phyloP scores from a whole-genome alignment of 2,329 filamentous ascomycete species.

The Phialemonium atrogriseum region DNA sequence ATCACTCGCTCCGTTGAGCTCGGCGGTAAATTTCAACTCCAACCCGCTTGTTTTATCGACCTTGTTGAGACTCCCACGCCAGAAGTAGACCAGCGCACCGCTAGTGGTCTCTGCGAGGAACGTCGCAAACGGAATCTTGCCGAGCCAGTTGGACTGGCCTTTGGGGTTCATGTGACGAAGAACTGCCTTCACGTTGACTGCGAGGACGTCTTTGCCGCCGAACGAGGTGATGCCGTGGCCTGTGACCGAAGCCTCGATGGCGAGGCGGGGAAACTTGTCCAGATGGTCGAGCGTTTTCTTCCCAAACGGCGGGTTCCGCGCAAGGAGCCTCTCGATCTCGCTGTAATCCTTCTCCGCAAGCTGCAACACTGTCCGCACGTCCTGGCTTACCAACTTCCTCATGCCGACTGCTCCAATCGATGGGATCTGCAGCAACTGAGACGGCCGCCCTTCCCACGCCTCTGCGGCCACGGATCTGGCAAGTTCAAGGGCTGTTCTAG shows the following conservation, averaged over 20 bases:
- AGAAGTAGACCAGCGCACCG: slow-evolving; percentile 63
- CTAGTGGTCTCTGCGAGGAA: slow-evolving; percentile 66
- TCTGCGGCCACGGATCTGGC: slow-evolving; percentile 67
- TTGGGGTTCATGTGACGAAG: slow-evolving; percentile 66
- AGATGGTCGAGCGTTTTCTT: slow-evolving; percentile 57
- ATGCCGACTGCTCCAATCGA: slow-evolving; percentile 69
- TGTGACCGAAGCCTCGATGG: slow-evolving; percentile 28
- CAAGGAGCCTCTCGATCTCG: slow-evolving; percentile 68
- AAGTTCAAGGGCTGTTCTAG: slow-evolving; percentile 65
- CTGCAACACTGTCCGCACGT: slow-evolving; percentile 63
- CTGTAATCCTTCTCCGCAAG: slow-evolving; percentile 59
- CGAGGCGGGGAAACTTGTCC: slow-evolving; percentile 58
- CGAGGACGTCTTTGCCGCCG: slow-evolving; percentile 34
- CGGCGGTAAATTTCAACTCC: slow-evolving; percentile 50
- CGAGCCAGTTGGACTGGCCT: slow-evolving; percentile 51
- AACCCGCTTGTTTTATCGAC: slow-evolving; percentile 50
- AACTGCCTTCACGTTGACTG: slow-evolving; percentile 55
- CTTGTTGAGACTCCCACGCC: slow-evolving; percentile 53
- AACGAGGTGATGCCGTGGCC: slow-evolving; percentile 18
- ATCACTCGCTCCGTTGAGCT: slow-evolving; percentile 45
- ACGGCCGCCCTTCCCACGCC: slow-evolving; percentile 72
- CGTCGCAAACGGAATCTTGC: slow-evolving; percentile 59
- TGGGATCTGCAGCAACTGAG: slow-evolving; percentile 77
- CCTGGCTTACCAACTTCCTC: slow-evolving; percentile 63
- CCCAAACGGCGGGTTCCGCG: slow-evolving; percentile 78